phyloP scores from a whole-genome alignment of 495 filamentous ascomycete species.

The Thozetella sp. region DNA sequence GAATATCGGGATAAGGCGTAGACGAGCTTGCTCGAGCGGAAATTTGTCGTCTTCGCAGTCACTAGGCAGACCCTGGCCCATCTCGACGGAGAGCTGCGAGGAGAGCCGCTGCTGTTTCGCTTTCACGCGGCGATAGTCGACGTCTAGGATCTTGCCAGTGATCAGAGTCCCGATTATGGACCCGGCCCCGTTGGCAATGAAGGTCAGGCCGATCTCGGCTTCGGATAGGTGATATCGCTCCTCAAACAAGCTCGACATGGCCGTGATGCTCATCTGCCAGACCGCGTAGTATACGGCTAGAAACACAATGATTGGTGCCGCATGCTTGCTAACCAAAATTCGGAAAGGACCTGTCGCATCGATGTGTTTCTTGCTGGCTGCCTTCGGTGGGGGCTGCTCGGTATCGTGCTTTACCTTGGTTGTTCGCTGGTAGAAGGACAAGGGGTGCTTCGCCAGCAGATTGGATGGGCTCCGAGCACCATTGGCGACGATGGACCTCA shows the following conservation, averaged over 20 bases:
- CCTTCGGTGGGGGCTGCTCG: constrained; percentile 9
- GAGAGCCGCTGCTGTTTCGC: constrained; percentile 33
- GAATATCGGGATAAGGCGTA: constrained; percentile 31
- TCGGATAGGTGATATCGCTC: constrained; percentile 40
- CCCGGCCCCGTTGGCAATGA: constrained; percentile 52
- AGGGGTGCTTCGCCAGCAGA: constrained; percentile 29
- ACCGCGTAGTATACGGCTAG: constrained; percentile 53
- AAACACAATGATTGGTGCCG: constrained; percentile 49
- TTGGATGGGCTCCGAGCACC: constrained; percentile 34
- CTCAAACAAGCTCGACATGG: constrained; percentile 52
- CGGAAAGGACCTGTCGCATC: constrained; percentile 43
- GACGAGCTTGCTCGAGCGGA: constrained; percentile 39
- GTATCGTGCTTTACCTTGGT: constrained; percentile 3
- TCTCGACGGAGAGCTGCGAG: too few species aligned
- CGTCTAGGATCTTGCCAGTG: constrained; percentile 45
- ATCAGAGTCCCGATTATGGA: constrained; percentile 51
- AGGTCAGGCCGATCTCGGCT: constrained; percentile 50
- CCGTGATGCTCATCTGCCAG: constrained; percentile 60
- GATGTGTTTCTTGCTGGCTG: constrained; percentile 24
- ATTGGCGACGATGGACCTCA: constrained; percentile 54
- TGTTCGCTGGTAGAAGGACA: constrained; percentile 28
- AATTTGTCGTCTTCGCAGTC: constrained; percentile 21
- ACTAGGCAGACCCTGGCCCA: too few species aligned
- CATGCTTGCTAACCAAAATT: constrained; percentile 43
- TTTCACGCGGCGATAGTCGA: constrained; percentile 30